Conservation (phyloP, 2,329 filamentous ascomycete genomes). For the Phialophora verrucosa region DNA sequence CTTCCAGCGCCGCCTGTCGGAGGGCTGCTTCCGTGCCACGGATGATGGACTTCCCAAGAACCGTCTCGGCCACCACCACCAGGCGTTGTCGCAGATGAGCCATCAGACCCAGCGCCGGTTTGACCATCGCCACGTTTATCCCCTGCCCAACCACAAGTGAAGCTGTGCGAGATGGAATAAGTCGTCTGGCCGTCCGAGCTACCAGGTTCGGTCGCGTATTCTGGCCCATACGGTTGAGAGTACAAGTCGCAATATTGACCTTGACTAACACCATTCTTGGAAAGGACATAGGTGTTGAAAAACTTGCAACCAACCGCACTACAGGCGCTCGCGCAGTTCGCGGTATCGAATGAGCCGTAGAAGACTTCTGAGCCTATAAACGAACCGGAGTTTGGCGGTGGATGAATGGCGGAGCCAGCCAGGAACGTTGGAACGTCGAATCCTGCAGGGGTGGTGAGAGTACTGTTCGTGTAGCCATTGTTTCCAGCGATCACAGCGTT, state of each 20-base stretch:
- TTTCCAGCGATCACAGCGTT: constrained; percentile 32
- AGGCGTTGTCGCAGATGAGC: not conserved
- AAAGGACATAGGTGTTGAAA: constrained; percentile 36
- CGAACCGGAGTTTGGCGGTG: constrained; percentile 21
- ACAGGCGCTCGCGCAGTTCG: constrained; percentile 28
- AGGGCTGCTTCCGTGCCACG: constrained; percentile 26
- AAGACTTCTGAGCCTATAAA: constrained; percentile 33
- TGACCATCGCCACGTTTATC: constrained; percentile 16
- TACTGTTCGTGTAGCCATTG: constrained; percentile 34
- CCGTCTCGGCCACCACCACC: not conserved
- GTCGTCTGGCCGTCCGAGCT: constrained; percentile 22
- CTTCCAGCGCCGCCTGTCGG: not conserved
- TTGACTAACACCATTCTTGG: constrained; percentile 25
- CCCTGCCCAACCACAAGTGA: constrained; percentile 23
- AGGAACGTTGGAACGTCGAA: constrained; percentile 30
- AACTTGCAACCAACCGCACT: constrained; percentile 25
- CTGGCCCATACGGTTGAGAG: constrained; percentile 16
- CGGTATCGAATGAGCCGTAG: constrained; percentile 28
- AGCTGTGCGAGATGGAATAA: constrained; percentile 28
- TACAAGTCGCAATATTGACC: constrained; percentile 36
- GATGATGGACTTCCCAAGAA: constrained; percentile 27
- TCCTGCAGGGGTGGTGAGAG: constrained; percentile 23
- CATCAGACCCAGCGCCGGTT: constrained; percentile 2
- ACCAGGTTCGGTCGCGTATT: constrained; percentile 27
- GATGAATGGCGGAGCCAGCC: constrained; percentile 26